These are phyloP conservation scores for Diutina catenulata DNA, from an alignment of 1,139 yeast genomes.

Conservation along the genomic window DNA sequence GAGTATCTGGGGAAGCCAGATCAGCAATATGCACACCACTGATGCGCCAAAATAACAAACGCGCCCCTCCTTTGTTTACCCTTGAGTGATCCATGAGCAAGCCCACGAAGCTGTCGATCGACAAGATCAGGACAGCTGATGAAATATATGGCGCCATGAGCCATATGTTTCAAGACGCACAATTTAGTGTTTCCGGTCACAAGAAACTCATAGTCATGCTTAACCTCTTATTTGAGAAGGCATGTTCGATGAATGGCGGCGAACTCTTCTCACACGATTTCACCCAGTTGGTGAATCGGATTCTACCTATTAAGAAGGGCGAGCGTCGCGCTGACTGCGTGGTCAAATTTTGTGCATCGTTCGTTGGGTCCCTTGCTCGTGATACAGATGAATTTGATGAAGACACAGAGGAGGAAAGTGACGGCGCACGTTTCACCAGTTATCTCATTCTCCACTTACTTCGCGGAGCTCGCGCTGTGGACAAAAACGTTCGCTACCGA, in stretches of 20 bases:
- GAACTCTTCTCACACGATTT: constrained; percentile 51
- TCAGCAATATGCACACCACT: too few relatives aligned
- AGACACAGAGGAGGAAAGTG: constrained; percentile 7
- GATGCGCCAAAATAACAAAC: too few relatives aligned
- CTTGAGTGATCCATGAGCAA: background rate
- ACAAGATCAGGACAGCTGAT: constrained; percentile 13
- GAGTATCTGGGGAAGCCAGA: too few relatives aligned
- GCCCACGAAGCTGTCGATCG: constrained; percentile 9
- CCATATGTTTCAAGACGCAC: constrained; percentile 75
- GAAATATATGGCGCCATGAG: constrained; percentile 36
- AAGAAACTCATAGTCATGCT: constrained; percentile 58
- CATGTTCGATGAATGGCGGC: constrained; percentile 39
- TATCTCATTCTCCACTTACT: constrained; percentile 50
- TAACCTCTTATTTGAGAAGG: constrained; percentile 44
- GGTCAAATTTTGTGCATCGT: constrained; percentile 61
- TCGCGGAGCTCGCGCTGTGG: constrained; percentile 68
- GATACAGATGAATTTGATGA: background rate
- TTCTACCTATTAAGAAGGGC: constrained; percentile 57
- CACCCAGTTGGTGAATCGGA: constrained; percentile 48
- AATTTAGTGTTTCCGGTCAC: constrained; percentile 62
- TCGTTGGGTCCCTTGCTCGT: constrained; percentile 39
- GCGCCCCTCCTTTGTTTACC: too few relatives aligned
- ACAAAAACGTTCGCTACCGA: constrained; percentile 68
- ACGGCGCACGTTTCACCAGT: constrained; percentile 36
- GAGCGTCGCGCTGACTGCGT: constrained; percentile 70